Percentiles rank a stretch among this genome's conserved stretches.
phyloP scores from a whole-genome alignment of 352 stramenopile species.

The Hyaloperonospora arabidopsidis region DNA sequence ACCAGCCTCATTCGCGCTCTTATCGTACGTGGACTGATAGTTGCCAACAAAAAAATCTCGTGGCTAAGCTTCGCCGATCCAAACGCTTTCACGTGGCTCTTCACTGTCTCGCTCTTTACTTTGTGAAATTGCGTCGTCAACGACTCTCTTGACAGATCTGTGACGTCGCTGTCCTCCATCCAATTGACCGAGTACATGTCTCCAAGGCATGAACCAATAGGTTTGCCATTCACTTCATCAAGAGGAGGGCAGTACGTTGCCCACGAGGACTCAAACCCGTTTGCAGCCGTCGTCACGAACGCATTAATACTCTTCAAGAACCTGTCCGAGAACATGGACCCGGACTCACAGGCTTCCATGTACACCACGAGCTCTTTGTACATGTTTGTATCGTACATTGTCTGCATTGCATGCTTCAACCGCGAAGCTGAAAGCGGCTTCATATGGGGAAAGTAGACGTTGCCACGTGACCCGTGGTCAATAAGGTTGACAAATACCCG shows the following conservation, averaged over 20 bases:
- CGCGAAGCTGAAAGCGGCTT: conserved; percentile 62
- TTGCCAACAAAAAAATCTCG: conserved; percentile 80
- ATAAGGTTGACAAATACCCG: conserved; percentile 91
- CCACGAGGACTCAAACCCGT: conserved; percentile 83
- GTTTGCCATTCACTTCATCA: conserved; percentile 63
- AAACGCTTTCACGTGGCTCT: conserved; percentile 81
- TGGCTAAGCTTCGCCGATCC: conserved; percentile 45
- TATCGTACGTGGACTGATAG: conserved; percentile 76
- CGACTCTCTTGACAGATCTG: conserved; percentile 68
- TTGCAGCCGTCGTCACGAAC: conserved; percentile 86
- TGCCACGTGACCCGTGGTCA: conserved; percentile 82
- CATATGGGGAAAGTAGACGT: conserved; percentile 76
- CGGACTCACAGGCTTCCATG: conserved; percentile 88
- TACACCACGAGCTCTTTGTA: conserved; percentile 90
- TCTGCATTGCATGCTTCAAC: conserved; percentile 57
- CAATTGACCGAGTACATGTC: conserved; percentile 89
- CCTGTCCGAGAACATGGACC: conserved; percentile 82
- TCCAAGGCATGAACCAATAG: conserved; percentile 75
- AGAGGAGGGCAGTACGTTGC: conserved; percentile 82
- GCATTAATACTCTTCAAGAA: conserved; percentile 80
- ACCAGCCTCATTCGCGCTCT: conserved; percentile 21
- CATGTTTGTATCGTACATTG: conserved; percentile 78
- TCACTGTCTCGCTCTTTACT: conserved; percentile 66
- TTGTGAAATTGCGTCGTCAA: conserved; percentile 66
- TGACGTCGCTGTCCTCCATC: conserved; percentile 87